Base-by-base conservation (phyloP, 768 basidiomycete species). In the Hebeloma cylindrosporum region DNA sequence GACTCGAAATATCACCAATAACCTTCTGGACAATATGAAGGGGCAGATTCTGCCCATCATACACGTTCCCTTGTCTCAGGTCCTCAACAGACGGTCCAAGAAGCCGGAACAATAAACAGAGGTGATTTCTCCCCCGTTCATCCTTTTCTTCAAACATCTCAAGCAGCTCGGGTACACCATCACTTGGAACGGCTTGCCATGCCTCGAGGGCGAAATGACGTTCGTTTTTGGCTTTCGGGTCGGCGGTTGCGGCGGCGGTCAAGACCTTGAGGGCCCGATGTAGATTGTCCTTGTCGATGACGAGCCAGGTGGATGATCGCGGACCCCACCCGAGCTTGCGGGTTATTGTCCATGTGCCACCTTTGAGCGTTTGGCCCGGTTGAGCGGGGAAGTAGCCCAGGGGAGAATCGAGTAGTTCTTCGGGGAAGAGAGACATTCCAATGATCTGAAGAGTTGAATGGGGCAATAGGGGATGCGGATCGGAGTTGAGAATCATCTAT, bases 261-360 rank as follows among this genome's bases (percentile, higher is more conserved):
- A 51, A 47, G 16, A 51, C 42, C 33, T 51, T 51, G 14, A 51
- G 23, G 8, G 45, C 50, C 11, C 28, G 13, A n/a, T 39, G 26
- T 30, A 18, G 18, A 5, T 34, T 26, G 17, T 47, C 16, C 13
- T 51, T 40, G 16, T 65, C 59, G 30, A 58, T 42, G 14, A 53
- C 66, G 13, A 68, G 57, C 71, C 71, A 71, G 7, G 68, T n/a
- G n/a, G n/a, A n/a, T n/a, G n/a, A n/a, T n/a, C n/a, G n/a, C n/a
- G n/a, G n/a, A n/a, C n/a, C n/a, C 71, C 69, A 74, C 9, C 78
- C 78, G 20, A 80, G 58, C 56, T 80, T 79, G 32, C 77, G 58
- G 23, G 77, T 69, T 41, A 78, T 67, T 21, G 64, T 52, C 58
- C 77, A 79, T 29, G 72, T 54, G 5, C 71, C 74, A 18, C 66